phyloP scores from a whole-genome alignment of 495 filamentous ascomycete genomes.

The Platismatia glauca region DNA sequence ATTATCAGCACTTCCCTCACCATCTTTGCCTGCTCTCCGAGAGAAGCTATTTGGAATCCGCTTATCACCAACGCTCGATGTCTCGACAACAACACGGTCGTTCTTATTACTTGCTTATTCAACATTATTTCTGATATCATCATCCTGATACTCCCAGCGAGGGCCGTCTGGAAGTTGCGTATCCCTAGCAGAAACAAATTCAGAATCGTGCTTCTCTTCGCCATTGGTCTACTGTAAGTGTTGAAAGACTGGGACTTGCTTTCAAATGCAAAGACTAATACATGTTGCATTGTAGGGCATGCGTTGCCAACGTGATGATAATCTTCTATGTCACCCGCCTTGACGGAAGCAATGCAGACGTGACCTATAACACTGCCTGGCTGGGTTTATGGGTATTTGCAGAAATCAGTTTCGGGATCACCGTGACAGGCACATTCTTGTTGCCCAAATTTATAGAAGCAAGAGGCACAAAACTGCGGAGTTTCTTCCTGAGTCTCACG shows the following conservation, averaged over 20 bases:
- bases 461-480: neutral
- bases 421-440: neutral
- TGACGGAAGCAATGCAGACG: neutral
- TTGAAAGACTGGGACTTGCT: neutral
- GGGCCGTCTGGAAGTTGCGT: slow-evolving; percentile 9
- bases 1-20: slow-evolving; percentile 2
- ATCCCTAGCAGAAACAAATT: neutral
- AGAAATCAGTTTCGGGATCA: neutral
- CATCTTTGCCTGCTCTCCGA: slow-evolving; percentile 4
- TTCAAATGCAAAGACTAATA: neutral
- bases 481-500: neutral
- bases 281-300: neutral
- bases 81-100: neutral
- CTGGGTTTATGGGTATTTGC: neutral
- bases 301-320: neutral
- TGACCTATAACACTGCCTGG: neutral
- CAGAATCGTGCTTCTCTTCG: slow-evolving; percentile 5
- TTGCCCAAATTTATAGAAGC: neutral
- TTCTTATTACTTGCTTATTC: neutral
- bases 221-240: slow-evolving; percentile 6
- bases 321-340: neutral
- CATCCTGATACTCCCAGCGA: neutral
- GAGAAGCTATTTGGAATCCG: slow-evolving; percentile 7
- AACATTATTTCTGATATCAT: neutral
- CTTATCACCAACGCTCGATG: neutral